Evolutionary conservation across 345 rosid genomes (phyloP).

Genomic region (Eucalyptus marginata): DNA sequence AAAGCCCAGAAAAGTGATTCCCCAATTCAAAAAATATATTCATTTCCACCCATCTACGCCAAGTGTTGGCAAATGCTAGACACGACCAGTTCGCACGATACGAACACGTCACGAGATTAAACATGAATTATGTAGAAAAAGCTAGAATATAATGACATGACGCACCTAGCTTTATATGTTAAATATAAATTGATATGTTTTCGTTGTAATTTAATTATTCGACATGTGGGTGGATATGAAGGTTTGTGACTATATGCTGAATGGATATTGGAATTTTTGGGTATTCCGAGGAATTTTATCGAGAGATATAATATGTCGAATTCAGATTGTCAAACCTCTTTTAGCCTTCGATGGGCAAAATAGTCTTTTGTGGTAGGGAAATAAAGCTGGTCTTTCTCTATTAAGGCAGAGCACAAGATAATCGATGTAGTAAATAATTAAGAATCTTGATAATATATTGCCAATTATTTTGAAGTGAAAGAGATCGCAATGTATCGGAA

Average conservation of each 20-base stretch:
- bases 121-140: background rate
- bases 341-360: background rate
- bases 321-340: background rate
- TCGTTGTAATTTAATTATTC: background rate
- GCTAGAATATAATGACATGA: background rate
- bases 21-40: background rate
- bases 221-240: background rate
- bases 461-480: background rate
- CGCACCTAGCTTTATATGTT: background rate
- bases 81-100: background rate
- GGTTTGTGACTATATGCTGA: background rate
- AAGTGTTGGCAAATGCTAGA: background rate
- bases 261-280: background rate
- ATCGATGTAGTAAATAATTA: background rate
- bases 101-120: background rate
- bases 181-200: background rate
- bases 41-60: background rate
- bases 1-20: background rate
- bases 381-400: background rate
- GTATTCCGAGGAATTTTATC: background rate
- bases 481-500: background rate
- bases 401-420: background rate
- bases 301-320: background rate
- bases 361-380: background rate
- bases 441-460: background rate